Conservation (phyloP, 305 asterid species). For the Andrographis paniculata region DNA sequence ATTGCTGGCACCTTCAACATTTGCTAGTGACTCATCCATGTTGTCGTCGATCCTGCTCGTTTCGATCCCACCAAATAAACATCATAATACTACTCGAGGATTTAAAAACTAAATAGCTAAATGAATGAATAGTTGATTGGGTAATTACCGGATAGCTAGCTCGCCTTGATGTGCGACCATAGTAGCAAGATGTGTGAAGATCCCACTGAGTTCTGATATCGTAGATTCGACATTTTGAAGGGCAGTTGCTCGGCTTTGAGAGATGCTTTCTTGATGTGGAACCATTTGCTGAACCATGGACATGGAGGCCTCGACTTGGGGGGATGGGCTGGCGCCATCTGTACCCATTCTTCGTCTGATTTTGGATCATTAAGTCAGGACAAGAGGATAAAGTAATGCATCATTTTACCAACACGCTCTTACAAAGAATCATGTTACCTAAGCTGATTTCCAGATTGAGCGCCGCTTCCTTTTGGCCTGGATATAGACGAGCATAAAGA, state of each 20-base stretch:
- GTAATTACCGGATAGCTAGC: conserved; percentile 65
- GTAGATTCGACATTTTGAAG: conserved; percentile 71
- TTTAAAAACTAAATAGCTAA: no score
- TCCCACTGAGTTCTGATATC: conserved; percentile 58
- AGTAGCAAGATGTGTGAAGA: conserved; percentile 77
- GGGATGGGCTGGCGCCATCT: conserved; percentile 35
- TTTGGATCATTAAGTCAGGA: conserved; percentile 11
- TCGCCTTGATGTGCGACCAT: conserved; percentile 88
- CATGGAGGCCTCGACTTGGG: conserved; percentile 57
- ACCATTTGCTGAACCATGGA: conserved; percentile 68
- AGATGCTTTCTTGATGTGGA: conserved; percentile 57
- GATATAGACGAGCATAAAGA: conserved; percentile 11
- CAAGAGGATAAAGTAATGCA: background rate
- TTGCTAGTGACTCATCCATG: conserved; percentile 66
- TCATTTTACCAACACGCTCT: conserved; percentile 5
- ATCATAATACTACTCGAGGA: background rate
- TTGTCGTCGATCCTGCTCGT: conserved; percentile 69
- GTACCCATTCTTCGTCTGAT: conserved; percentile 50
- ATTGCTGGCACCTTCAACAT: conserved; percentile 69
- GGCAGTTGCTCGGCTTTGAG: conserved; percentile 52
- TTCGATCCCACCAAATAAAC: conserved; percentile 2
- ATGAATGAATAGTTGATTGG: background rate
- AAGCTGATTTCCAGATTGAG: conserved; percentile 45
- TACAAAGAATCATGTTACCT: conserved; percentile 25
- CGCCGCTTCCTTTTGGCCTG: conserved; percentile 39